These are phyloP conservation scores for Aspergillus coremiiformis DNA, from an alignment of 495 filamentous ascomycete genomes.

Conservation along the genomic window DNA sequence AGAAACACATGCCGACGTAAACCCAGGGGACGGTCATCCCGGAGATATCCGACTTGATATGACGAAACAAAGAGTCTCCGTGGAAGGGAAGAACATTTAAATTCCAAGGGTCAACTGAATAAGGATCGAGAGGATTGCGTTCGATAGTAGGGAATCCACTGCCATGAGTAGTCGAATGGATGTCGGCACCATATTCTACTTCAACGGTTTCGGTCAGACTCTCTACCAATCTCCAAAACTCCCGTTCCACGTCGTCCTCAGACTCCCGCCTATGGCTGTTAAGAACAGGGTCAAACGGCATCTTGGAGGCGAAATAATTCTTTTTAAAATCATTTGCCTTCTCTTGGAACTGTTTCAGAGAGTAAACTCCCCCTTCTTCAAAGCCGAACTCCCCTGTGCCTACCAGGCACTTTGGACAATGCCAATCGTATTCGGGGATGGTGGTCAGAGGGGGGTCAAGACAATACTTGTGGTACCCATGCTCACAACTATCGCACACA, in stretches of 20 bases:
- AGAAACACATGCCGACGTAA: slow-evolving; percentile 99
- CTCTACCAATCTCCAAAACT: slow-evolving; percentile 94
- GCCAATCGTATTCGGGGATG: slow-evolving; percentile 85
- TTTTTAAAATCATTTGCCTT: slow-evolving; percentile 94
- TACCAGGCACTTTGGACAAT: slow-evolving; percentile 91
- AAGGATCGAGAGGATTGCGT: slow-evolving; percentile 75
- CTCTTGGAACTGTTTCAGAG: slow-evolving; percentile 91
- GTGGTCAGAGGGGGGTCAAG: slow-evolving; percentile 78
- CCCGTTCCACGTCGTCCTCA: slow-evolving; percentile 92
- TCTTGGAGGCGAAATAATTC: slow-evolving; percentile 81
- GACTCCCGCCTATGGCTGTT: slow-evolving; percentile 73
- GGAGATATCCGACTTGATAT: slow-evolving; percentile 98
- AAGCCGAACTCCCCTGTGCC: slow-evolving; percentile 97
- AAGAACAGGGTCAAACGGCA: slow-evolving; percentile 80
- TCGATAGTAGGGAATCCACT: slow-evolving; percentile 97
- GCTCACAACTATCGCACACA: slow-evolving; percentile 89
- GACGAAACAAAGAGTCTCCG: slow-evolving; percentile 84
- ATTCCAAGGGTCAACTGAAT: slow-evolving; percentile 91
- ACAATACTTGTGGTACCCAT: slow-evolving; percentile 80
- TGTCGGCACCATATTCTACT: slow-evolving; percentile 97
- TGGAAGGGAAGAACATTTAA: slow-evolving; percentile 88
- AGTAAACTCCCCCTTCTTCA: slow-evolving; percentile 94
- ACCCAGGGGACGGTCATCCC: slow-evolving; percentile 99
- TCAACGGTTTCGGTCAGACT: slow-evolving; percentile 92
- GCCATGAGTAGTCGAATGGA: slow-evolving; percentile 96